Evolutionary conservation across 768 basidiomycete genomes (phyloP), one percentile per base, ranked within the genome.

Genomic region (Serendipita indica): DNA sequence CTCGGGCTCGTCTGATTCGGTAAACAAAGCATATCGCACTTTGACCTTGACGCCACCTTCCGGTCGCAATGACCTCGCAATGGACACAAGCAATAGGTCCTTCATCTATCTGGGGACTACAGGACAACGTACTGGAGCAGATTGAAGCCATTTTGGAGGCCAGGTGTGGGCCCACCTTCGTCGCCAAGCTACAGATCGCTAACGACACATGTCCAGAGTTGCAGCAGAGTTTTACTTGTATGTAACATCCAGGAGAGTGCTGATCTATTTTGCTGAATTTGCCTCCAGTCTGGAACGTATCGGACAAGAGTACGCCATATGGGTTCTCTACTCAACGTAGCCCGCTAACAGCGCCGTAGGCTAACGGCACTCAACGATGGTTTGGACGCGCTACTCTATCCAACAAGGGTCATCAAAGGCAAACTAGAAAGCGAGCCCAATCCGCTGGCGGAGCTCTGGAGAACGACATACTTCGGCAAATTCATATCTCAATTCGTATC

Each of bases 401-500:
- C 49, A 25, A 54, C 49, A 25, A 54, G 49, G n/a, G 22, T 54
- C 22, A 28, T 54, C 16, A 54, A 54, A 2, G 49, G 49, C 10
- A 54, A 25, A 1, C 49, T 54, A n/a, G 30, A 33, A 25, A 54
- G 49, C 30, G 49, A 54, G n/a, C 49, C 49, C 16, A 54, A 33
- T 2, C 49, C 49, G 20, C 22, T 54, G n/a, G 49, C 49, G 22
- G 49, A 54, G 10, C 10, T 32, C n/a, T 54, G 49, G 49, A 54
- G 30, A 33, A n/a, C 22, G n/a, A 54, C 49, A 16, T 54, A 22
- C 30, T 16, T 54, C n/a, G 49, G 49, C 49, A 20, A 54, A 16
- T 54, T 54, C n/a, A 54, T 54, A 3, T 54, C 49, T 32, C 49
- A 54, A 54, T 54, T 54, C 32, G 49, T 25, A 22, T 54, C 49